Conservation (phyloP, 257 asterid genomes). For the Thymus mandschuricus region DNA sequence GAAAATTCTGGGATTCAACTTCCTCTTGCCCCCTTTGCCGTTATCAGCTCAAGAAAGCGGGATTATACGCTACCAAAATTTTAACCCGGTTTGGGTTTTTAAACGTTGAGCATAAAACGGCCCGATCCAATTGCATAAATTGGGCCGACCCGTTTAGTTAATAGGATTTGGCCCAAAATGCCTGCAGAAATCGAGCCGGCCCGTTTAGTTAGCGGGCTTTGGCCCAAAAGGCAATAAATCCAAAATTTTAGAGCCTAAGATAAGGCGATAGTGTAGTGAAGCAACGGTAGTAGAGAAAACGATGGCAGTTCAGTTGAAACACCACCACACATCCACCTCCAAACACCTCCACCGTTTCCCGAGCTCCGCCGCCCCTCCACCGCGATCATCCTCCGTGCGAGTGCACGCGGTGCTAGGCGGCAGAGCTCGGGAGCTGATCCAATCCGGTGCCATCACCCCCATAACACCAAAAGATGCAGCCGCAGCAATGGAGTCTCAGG, state of each 20-base stretch:
- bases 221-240: no score
- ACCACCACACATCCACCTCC: constrained; percentile 51
- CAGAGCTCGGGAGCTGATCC: constrained; percentile 68
- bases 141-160: constrained; percentile 9
- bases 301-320: constrained; percentile 60
- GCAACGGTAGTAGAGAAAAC: not conserved
- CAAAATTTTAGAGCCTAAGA: not conserved
- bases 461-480: constrained; percentile 75
- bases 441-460: constrained; percentile 74
- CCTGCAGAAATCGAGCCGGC: no score
- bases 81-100: no score
- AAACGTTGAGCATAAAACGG: no score
- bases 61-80: no score
- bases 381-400: constrained; percentile 40
- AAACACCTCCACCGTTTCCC: constrained; percentile 36
- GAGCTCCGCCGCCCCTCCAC: constrained; percentile 39
- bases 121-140: not conserved
- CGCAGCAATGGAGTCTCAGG: constrained; percentile 60
- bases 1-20: constrained; percentile 3
- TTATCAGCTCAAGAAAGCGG: constrained; percentile 11
- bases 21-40: constrained; percentile 29
- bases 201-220: no score
- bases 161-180: not conserved
- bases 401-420: constrained; percentile 53
- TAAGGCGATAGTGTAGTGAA: constrained; percentile 22